phyloP scores from a whole-genome alignment of 2,329 filamentous ascomycete species.

The Xylariales sp. region DNA sequence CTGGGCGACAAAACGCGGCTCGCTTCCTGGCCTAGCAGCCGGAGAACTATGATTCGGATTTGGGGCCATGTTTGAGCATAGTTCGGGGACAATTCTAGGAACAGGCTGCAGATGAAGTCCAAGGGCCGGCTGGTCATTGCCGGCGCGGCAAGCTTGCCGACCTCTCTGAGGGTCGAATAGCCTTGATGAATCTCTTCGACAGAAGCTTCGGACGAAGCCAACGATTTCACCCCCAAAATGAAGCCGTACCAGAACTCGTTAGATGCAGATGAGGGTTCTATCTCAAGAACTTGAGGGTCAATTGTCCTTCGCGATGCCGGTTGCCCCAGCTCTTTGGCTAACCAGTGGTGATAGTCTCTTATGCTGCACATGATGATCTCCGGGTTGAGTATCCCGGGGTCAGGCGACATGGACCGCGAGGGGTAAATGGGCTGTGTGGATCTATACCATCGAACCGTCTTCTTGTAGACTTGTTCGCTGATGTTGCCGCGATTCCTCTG shows the following conservation, averaged over 20 bases:
- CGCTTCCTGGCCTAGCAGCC: slow-evolving; percentile 2
- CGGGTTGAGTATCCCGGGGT: background rate
- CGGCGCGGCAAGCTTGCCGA: background rate
- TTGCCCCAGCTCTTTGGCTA: background rate
- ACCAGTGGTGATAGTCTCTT: slow-evolving; percentile 1
- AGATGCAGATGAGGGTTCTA: background rate
- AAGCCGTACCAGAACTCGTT: slow-evolving; percentile 3
- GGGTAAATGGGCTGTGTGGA: background rate
- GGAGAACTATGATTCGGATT: background rate
- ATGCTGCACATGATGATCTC: slow-evolving; percentile 2
- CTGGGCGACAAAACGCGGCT: background rate
- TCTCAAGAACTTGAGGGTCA: background rate
- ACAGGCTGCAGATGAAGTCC: slow-evolving; percentile 1
- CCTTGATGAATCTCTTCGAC: background rate
- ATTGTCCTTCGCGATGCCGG: too few species aligned
- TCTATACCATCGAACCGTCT: slow-evolving; percentile 1
- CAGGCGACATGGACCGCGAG: background rate
- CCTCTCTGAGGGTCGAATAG: background rate
- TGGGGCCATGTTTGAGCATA: background rate
- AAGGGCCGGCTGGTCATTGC: slow-evolving; percentile 1
- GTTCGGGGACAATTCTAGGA: background rate
- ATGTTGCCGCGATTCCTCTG: background rate
- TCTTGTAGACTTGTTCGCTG: background rate
- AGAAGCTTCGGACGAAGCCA: background rate
- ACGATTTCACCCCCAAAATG: background rate